Evolutionary conservation across 148 eudicot species (phyloP).

Genomic region (Selenicereus undatus): DNA sequence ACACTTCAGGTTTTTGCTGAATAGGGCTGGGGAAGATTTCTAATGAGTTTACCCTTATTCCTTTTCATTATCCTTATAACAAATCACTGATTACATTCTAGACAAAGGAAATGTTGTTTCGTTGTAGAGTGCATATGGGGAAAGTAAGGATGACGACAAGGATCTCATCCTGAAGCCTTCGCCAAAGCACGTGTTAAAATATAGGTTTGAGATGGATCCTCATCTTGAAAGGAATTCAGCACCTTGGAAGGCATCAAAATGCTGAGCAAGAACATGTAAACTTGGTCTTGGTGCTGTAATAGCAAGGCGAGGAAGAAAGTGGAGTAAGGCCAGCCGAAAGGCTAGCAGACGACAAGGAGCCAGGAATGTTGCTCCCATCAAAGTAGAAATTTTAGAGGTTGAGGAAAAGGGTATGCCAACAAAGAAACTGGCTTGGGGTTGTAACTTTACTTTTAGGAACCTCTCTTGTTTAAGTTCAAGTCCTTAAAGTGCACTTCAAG

Average conservation of each 20-base stretch:
- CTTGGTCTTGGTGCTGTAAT: slow-evolving; percentile 54
- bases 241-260: slow-evolving; percentile 32
- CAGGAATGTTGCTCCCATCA: slow-evolving; percentile 82
- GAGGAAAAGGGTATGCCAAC: slow-evolving; percentile 79
- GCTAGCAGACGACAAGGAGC: slow-evolving; percentile 93
- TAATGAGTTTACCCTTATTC: too few species aligned
- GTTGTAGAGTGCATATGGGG: slow-evolving; percentile 58
- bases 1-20: too few species aligned
- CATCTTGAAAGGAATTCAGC: slow-evolving; percentile 28
- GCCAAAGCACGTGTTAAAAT: slow-evolving; percentile 62
- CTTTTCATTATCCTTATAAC: too few species aligned
- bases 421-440: slow-evolving; percentile 58
- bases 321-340: slow-evolving; percentile 86
- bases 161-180: slow-evolving; percentile 70
- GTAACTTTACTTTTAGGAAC: too few species aligned
- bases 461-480: too few species aligned
- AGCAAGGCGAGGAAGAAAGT: slow-evolving; percentile 80
- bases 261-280: slow-evolving; percentile 71
- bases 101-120: slow-evolving; percentile 72
- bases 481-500: too few species aligned
- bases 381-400: slow-evolving; percentile 84
- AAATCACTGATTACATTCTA: slow-evolving; percentile 54
- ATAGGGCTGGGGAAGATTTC: too few species aligned
- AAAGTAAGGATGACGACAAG: slow-evolving; percentile 50
- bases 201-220: slow-evolving; percentile 38